Percentiles rank a stretch among this genome's conserved stretches.
Conservation (phyloP, 495 filamentous ascomycete genomes). For the Clohesyomyces aquaticus region DNA sequence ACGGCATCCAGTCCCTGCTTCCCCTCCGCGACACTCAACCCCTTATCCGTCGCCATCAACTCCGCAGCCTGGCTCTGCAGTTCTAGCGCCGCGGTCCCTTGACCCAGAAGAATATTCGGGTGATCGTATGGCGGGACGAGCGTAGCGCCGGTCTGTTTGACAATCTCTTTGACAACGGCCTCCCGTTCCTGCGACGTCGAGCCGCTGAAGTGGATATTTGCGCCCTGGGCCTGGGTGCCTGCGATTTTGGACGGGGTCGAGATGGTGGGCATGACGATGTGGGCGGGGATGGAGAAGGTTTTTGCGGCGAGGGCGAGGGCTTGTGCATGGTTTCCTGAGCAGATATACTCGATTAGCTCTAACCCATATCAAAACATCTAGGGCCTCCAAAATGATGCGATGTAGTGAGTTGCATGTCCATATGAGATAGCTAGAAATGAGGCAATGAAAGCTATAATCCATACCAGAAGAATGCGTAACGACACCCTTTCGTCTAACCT, state of each 20-base stretch:
- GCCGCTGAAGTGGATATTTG: slow-evolving; percentile 80
- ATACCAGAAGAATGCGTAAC: slow-evolving; percentile 90
- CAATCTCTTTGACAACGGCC: slow-evolving; percentile 68
- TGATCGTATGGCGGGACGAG: slow-evolving; percentile 92
- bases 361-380: not conserved
- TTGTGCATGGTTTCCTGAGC: slow-evolving; percentile 89
- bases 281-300: slow-evolving; percentile 64
- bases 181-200: slow-evolving; percentile 80
- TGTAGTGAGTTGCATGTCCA: too few species aligned
- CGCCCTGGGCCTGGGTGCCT: slow-evolving; percentile 74
- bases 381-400: not conserved
- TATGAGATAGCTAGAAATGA: too few species aligned
- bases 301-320: slow-evolving; percentile 86
- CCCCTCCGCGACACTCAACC: slow-evolving; percentile 20
- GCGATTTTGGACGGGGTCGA: slow-evolving; percentile 83
- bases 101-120: slow-evolving; percentile 85
- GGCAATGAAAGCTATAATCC: too few species aligned
- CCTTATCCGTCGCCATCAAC: slow-evolving; percentile 47
- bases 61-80: slow-evolving; percentile 69
- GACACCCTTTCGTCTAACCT: slow-evolving; percentile 71
- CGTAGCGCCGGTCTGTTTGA: slow-evolving; percentile 69
- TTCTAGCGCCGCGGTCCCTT: slow-evolving; percentile 88
- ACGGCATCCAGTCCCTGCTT: slow-evolving; percentile 66
- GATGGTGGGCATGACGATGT: slow-evolving; percentile 90
- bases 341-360: not conserved